Base-by-base conservation (phyloP, 495 filamentous ascomycete species). In the Acidiella bohemica region DNA sequence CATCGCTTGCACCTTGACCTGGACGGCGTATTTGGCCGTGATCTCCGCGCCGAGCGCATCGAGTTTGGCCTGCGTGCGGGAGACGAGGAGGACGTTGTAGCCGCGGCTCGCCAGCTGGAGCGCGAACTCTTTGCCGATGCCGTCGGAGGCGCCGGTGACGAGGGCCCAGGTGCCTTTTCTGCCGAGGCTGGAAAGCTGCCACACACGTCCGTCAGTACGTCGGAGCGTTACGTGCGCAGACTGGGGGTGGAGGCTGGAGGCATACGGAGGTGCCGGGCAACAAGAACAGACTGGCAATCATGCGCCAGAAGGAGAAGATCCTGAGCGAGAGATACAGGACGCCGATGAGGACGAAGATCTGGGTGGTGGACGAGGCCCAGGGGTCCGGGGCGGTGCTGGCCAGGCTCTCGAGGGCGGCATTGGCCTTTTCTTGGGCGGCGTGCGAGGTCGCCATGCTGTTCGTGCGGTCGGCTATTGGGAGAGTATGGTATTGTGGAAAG, bases 41-140 rank as follows among this genome's bases (percentile, higher is more conserved):
- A 99, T 76, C 43, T 94, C 82, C 29, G 70, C 60, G 36, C 81
- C 75, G 20, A 99, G 71, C 3, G 73, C 53, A 35, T 78, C 71
- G 41, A 99, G 76, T 60, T 99, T 99, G 18, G 81, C 82, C 47
- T 79, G 70, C 17, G 92, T 96, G 32, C 92, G 90, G 6, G 92
- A 95, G 42, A 99, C 76, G 41, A 99, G 82, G 23, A 96, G 61
- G 39, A 94, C 59, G 61, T 93, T 95, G 73, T 86, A 96, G 48
- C 86, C 86, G 54, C 85, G 81, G 25, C 68, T 64, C n/a, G 90
- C 85, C 40, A 96, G 76, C 57, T 94, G 85, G 41, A 81, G 66
- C 32, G 88, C 82, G 56, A 81, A 99, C 67, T 96, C 90, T 66
- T 94, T 95, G 53, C 92, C 92, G 39, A 99, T 75, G 47, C 92